Evolutionary conservation across 2,329 filamentous ascomycete genomes (phyloP), one percentile per base, ranked within the genome.

Genomic region (Hirsutella rhossiliensis): DNA sequence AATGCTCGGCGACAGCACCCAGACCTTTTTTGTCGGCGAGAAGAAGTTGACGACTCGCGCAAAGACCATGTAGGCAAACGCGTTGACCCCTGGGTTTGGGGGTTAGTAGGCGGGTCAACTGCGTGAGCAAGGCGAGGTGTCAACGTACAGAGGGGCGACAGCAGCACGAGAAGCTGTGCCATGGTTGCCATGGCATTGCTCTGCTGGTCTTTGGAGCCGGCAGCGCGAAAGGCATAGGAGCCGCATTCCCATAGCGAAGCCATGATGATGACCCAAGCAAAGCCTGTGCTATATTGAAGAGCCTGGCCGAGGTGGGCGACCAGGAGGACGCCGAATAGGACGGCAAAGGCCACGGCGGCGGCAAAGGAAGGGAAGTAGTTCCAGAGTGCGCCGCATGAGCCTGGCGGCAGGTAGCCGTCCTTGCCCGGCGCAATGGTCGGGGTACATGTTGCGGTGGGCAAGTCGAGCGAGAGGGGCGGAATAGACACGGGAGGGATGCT

Each of bases 61-160:
- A 13, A 72, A 56, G 4, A 64, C 56, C 64, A 71, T 68, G 53
- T 69, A 71, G 23, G 62, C 61, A 47, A 66, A 72, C 2, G 67
- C 67, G 46, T 71, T 71, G n/a, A 72, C 56, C 61, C 61, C 61
- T 63, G 29, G 17, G 12, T 8, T 31, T 13, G 8, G 13, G n/a
- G n/a, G n/a, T n/a, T n/a, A n/a, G n/a, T n/a, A n/a, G n/a, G n/a
- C n/a, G n/a, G n/a, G n/a, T n/a, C n/a, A n/a, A n/a, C n/a, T 39
- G 5, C n/a, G 20, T 20, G 37, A 15, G 19, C 6, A 11, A 4
- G 6, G 18, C 17, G 17, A 27, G 12, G 15, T 8, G 20, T 19
- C 13, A 15, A 39, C 17, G 12, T 42, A 56, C 56, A 58, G 1
- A 58, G 18, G 0, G 56, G 56, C 9, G 56, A 54, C 2, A 58